Conservation (phyloP, 257 asterid genomes). For the Cordia subcordata region DNA sequence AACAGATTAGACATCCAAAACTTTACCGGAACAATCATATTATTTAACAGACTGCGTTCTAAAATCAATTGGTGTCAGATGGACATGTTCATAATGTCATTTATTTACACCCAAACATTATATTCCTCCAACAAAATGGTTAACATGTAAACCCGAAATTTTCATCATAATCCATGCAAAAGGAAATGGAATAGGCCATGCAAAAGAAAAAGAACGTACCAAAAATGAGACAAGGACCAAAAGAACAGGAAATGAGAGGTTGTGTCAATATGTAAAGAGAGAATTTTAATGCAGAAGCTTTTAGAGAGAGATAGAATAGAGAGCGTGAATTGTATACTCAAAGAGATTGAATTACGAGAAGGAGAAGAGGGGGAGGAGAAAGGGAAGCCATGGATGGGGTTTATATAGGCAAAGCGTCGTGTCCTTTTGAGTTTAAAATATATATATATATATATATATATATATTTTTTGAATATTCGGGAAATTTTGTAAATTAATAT, state of each 20-base stretch:
- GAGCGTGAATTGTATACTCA: not conserved
- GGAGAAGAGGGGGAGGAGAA: conserved; percentile 29
- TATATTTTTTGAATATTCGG: not conserved
- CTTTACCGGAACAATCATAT: too few species aligned
- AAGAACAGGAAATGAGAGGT: not conserved
- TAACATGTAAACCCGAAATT: too few species aligned
- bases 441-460: not conserved
- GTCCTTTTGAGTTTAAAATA: conserved; percentile 8
- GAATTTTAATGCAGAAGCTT: not conserved
- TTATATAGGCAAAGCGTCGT: conserved; percentile 28
- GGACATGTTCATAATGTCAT: too few species aligned
- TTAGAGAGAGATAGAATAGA: not conserved
- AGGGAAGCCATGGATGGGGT: conserved; percentile 1
- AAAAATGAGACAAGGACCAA: conserved; percentile 9
- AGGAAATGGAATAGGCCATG: not conserved
- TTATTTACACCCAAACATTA: too few species aligned
- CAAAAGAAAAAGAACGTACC: conserved; percentile 15
- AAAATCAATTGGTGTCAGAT: too few species aligned
- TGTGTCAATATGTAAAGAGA: not conserved
- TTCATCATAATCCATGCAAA: not conserved
- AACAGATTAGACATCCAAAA: too few species aligned
- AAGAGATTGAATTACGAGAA: conserved; percentile 5
- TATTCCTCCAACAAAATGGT: too few species aligned
- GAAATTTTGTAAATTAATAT: not conserved
- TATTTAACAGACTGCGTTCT: too few species aligned